phyloP scores from a whole-genome alignment of 2,329 filamentous ascomycete species.

The Colletotrichum scovillei region DNA sequence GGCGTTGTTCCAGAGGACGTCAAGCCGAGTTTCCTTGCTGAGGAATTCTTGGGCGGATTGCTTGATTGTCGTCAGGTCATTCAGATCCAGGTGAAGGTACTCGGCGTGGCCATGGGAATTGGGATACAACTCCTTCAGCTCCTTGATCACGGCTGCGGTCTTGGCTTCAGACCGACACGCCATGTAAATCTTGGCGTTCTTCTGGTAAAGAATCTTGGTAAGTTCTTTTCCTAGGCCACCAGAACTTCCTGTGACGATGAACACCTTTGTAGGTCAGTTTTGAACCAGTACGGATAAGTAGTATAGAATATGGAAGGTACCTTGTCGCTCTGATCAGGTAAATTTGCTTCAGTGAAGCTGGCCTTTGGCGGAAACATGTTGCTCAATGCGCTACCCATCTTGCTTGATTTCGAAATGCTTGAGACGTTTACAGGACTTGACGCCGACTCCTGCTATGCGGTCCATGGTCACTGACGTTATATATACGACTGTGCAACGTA shows the following conservation, averaged over 20 bases:
- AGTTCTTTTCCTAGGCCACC: constrained; percentile 56
- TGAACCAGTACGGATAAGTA: not conserved
- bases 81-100: constrained; percentile 51
- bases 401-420: not conserved
- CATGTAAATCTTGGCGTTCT: constrained; percentile 61
- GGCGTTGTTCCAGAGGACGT: constrained; percentile 55
- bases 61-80: constrained; percentile 41
- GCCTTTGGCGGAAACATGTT: not conserved
- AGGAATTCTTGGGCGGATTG: constrained; percentile 39
- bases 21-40: constrained; percentile 42
- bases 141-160: constrained; percentile 5
- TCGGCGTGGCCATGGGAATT: constrained; percentile 46
- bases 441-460: not conserved
- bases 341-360: constrained; percentile 1
- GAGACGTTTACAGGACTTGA: not conserved
- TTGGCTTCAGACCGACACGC: constrained; percentile 49
- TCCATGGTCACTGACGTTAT: not conserved
- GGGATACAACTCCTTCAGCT: constrained; percentile 36
- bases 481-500: not conserved
- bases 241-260: constrained; percentile 54
- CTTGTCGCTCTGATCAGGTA: constrained; percentile 14
- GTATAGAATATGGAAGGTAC: not conserved
- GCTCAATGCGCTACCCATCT: not conserved
- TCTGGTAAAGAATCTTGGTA: constrained; percentile 58
- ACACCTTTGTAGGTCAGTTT: constrained; percentile 16